These are phyloP conservation scores for Sarocladium oryzae DNA, from an alignment of 2,329 filamentous ascomycete species.

Conservation along the genomic window DNA sequence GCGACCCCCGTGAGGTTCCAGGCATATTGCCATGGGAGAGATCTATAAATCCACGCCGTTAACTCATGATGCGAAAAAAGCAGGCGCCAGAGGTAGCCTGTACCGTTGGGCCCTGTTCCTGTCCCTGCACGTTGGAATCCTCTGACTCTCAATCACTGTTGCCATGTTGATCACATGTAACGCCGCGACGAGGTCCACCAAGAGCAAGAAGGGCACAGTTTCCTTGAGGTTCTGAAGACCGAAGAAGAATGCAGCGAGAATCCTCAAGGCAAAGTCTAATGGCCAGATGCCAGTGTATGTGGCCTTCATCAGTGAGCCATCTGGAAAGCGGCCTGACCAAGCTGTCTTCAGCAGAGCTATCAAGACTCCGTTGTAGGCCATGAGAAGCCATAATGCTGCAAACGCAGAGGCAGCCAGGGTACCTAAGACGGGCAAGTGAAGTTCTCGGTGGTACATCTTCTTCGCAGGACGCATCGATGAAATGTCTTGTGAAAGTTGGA, in stretches of 20 bases:
- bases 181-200: constrained; percentile 8
- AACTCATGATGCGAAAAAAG: neutral
- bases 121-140: neutral
- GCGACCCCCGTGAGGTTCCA: neutral
- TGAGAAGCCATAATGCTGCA: constrained; percentile 8
- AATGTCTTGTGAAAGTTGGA: neutral
- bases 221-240: constrained; percentile 7
- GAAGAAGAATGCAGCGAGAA: constrained; percentile 9
- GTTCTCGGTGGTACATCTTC: neutral
- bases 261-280: constrained; percentile 1
- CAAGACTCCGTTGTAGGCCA: constrained; percentile 7
- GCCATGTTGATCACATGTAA: constrained; percentile 11
- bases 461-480: neutral
- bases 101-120: constrained; percentile 5
- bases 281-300: constrained; percentile 9
- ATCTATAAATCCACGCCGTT: neutral
- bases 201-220: constrained; percentile 8
- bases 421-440: neutral
- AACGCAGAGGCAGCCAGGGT: constrained; percentile 4
- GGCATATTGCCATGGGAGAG: neutral
- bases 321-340: constrained; percentile 1
- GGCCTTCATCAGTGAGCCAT: constrained; percentile 8
- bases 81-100: too few relatives aligned
- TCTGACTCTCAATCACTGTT: constrained; percentile 8
- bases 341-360: constrained; percentile 1